Base-by-base conservation (phyloP, 2,329 filamentous ascomycete species). In the Penicillium sp. region DNA sequence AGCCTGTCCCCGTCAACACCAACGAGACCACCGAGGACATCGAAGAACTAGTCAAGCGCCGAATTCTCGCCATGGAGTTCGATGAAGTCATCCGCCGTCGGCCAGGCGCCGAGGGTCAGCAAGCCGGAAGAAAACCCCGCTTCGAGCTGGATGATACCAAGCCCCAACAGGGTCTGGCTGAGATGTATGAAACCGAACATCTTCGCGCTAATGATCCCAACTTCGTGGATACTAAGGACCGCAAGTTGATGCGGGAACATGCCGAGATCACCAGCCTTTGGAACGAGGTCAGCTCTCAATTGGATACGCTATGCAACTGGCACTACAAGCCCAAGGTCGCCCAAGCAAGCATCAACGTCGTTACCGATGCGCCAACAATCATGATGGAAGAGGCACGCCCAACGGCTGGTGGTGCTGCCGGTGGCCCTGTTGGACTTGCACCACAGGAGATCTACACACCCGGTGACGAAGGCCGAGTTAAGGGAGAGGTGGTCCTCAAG, bases 351-450 rank as follows among this genome's bases (percentile, higher is more conserved):
- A 85, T 99, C 61, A 93, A 90, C 43, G 89, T 97, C 55, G 89
- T 97, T 35, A 84, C 91, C 27, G 93, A 97, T 75, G 90, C 94
- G 4, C 91, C 93, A n/a, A 91, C 90, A 4, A 88, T 97, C 63
- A 83, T 85, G 65, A 96, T 97, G 89, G 94, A 99, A 79, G 94
- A 99, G 71, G 93, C 92, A 1, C 89, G 96, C 68, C 93, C 94
- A 8, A 88, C 89, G 17, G 89, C 90, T 43, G 87, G 88, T 69
- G 90, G 89, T 42, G 84, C 82, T 45, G 80, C 85, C 63, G 71
- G 70, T 27, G 75, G 73, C 33, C 73, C 77, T 27, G 90, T 88
- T 69, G 89, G 89, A 80, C 84, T 99, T 59, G 94, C 94, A 45
- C 94, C 94, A 3, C 94, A 97, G 72, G 94, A 99, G 75, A 83